Evolutionary conservation across 495 filamentous ascomycete genomes (phyloP).

Genomic region (Elasticomyces elasticus): DNA sequence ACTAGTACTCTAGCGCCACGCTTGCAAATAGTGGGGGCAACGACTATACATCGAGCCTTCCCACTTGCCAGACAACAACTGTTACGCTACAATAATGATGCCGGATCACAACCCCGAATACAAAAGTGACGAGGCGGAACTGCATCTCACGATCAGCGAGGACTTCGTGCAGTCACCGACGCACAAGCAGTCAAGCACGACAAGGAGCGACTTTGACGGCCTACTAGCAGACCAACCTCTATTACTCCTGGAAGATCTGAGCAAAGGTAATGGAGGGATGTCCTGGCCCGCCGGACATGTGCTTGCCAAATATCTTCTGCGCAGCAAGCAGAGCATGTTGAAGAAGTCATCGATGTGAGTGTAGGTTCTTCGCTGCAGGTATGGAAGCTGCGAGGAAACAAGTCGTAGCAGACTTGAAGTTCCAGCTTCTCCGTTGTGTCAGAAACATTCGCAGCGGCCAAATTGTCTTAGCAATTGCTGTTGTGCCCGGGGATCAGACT

Average conservation of each 20-base stretch:
- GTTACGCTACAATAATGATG: too few species aligned
- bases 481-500: too few species aligned
- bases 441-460: too few species aligned
- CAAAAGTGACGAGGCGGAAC: neutral
- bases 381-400: too few species aligned
- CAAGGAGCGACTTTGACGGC: constrained; percentile 59
- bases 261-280: constrained; percentile 80
- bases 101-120: neutral
- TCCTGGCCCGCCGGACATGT: constrained; percentile 92
- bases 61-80: too few species aligned
- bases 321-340: constrained; percentile 51
- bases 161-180: constrained; percentile 55
- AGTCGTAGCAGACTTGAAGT: too few species aligned
- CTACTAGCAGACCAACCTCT: constrained; percentile 55
- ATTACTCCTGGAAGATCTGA: constrained; percentile 70
- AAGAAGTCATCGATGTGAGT: constrained; percentile 64
- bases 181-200: constrained; percentile 55
- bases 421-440: too few species aligned
- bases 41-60: too few species aligned
- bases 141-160: constrained; percentile 47
- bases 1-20: neutral
- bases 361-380: too few species aligned
- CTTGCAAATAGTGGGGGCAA: too few species aligned
- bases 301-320: constrained; percentile 71
- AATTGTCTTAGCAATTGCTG: too few species aligned